Evolutionary conservation across 2,329 filamentous ascomycete species (phyloP).

Genomic region (Penicillium sp.): DNA sequence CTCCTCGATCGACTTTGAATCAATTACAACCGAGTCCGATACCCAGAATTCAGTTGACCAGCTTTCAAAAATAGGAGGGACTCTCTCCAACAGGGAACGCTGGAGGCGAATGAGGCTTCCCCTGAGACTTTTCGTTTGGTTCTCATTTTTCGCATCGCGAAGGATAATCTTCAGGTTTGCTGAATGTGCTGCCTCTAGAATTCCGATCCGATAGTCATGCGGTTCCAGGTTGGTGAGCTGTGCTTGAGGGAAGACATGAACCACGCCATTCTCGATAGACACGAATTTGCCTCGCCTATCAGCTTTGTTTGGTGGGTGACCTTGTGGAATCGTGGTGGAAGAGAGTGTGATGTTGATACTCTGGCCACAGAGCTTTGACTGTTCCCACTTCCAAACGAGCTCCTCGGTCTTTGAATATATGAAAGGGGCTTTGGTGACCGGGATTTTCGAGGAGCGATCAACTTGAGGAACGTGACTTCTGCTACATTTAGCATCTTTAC

Average conservation of each 20-base stretch:
- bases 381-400: background rate
- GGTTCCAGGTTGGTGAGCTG: background rate
- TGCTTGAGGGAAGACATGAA: background rate
- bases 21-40: background rate
- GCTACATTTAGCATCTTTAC: too few relatives aligned
- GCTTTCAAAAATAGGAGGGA: background rate
- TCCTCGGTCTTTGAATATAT: too few relatives aligned
- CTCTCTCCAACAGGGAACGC: background rate
- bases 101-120: background rate
- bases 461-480: too few relatives aligned
- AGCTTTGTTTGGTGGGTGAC: background rate
- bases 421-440: too few relatives aligned
- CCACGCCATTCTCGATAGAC: background rate
- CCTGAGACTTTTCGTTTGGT: background rate
- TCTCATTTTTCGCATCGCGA: background rate
- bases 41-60: background rate
- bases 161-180: background rate
- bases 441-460: too few relatives aligned
- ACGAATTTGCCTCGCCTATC: background rate
- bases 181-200: background rate
- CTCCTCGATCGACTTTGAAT: background rate
- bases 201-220: background rate
- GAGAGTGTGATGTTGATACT: background rate
- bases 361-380: background rate
- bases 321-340: background rate